These are phyloP conservation scores for Solanum chacoense DNA, from an alignment of 305 asterid species.

Conservation along the genomic window DNA sequence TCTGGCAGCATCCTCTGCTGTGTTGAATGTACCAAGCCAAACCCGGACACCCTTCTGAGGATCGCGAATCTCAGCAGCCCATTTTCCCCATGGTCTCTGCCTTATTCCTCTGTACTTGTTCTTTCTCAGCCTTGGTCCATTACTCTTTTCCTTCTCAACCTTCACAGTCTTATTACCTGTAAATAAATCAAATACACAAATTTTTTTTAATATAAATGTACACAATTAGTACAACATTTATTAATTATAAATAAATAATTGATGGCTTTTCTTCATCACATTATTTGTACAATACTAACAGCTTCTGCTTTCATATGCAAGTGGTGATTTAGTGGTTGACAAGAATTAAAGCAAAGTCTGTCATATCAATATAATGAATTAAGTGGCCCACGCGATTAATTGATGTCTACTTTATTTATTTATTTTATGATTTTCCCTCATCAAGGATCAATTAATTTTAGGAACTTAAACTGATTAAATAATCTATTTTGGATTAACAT, in stretches of 20 bases:
- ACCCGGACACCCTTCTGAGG: constrained; percentile 55
- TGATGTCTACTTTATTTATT: background rate
- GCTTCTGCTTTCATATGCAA: background rate
- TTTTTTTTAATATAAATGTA: background rate
- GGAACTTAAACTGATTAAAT: background rate
- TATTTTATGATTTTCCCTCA: background rate
- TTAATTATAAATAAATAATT: too few species aligned
- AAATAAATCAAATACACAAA: background rate
- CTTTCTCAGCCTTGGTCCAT: constrained; percentile 32
- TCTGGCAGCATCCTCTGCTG: constrained; percentile 62
- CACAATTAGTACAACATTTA: background rate
- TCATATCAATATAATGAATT: background rate
- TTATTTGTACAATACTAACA: background rate
- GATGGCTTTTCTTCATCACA: background rate
- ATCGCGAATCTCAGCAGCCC: constrained; percentile 95
- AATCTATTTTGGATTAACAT: background rate
- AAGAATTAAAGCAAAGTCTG: background rate
- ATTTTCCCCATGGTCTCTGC: constrained; percentile 89
- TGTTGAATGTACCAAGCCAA: constrained; percentile 73
- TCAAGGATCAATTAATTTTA: background rate
- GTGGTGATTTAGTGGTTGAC: background rate
- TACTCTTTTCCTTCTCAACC: constrained; percentile 8
- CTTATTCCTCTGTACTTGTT: constrained; percentile 71
- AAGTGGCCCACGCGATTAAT: background rate
- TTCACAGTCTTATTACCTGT: constrained; percentile 17